Evolutionary conservation across 208 protist genomes (phyloP).

Genomic region (Wallacemonas sp.): DNA sequence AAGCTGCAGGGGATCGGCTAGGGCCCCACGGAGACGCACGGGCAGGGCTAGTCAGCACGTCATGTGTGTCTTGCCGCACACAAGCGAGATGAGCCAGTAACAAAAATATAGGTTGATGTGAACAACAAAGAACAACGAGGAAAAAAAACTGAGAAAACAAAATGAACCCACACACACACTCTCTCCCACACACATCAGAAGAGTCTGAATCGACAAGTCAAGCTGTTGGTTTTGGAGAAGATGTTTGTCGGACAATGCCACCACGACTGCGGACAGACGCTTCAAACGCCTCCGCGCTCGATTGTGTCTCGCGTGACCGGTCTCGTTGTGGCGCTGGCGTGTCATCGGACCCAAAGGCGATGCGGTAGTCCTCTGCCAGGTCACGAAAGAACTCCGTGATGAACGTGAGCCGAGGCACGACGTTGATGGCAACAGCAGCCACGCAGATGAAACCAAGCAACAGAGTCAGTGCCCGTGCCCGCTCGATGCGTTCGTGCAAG

Average conservation of each 20-base stretch:
- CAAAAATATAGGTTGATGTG: too few relatives aligned
- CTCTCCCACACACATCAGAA: too few relatives aligned
- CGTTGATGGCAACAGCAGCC: constrained; percentile 18
- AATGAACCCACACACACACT: too few relatives aligned
- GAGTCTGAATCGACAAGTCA: too few relatives aligned
- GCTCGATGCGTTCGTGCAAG: constrained; percentile 67
- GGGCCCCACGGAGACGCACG: too few relatives aligned
- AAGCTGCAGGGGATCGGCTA: too few relatives aligned
- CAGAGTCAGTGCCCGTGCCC: constrained; percentile 40
- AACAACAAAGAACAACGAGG: too few relatives aligned
- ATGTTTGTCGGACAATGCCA: constrained; percentile 1
- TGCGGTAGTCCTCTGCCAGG: constrained; percentile 32
- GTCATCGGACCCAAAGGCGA: constrained; percentile 20
- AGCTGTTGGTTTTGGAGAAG: background rate
- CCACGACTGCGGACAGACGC: background rate
- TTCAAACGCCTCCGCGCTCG: background rate
- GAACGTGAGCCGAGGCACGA: constrained; percentile 18
- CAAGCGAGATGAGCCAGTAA: too few relatives aligned
- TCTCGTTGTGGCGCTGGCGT: background rate
- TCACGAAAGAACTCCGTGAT: constrained; percentile 18
- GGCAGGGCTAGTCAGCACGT: too few relatives aligned
- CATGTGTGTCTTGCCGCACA: too few relatives aligned
- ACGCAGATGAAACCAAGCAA: constrained; percentile 17
- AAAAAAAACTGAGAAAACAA: too few relatives aligned
- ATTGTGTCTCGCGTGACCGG: background rate